phyloP scores from a whole-genome alignment of 2,329 filamentous ascomycete genomes.

The Periconia macrospinosa region DNA sequence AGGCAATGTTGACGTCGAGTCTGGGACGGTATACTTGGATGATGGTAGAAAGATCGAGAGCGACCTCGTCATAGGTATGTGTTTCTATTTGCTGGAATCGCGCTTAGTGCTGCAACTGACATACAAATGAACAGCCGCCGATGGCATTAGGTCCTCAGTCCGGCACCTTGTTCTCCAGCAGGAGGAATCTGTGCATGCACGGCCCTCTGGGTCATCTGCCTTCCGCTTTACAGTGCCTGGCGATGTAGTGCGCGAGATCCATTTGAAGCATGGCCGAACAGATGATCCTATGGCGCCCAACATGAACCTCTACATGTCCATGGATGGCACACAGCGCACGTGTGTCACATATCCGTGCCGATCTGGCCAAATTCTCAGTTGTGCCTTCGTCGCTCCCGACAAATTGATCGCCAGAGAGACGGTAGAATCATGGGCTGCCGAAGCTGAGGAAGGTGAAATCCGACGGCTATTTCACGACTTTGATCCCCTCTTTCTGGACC shows the following conservation, averaged over 20 bases:
- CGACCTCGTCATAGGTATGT: constrained; percentile 4
- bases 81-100: not conserved
- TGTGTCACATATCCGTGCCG: constrained; percentile 7
- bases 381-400: constrained; percentile 5
- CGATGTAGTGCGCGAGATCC: constrained; percentile 3
- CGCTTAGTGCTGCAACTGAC: constrained; percentile 5
- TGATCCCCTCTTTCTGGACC: constrained; percentile 22
- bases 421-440: constrained; percentile 40
- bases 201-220: constrained; percentile 5
- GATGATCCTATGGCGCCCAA: constrained; percentile 6
- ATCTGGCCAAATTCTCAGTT: constrained; percentile 4
- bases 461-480: constrained; percentile 33
- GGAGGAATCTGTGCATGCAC: constrained; percentile 5
- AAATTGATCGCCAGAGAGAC: constrained; percentile 7
- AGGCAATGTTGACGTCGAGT: constrained; percentile 7
- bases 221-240: constrained; percentile 4
- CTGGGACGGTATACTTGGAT: constrained; percentile 1
- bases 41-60: constrained; percentile 1
- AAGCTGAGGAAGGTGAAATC: constrained; percentile 40
- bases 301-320: constrained; percentile 3
- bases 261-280: constrained; percentile 4
- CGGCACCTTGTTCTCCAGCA: constrained; percentile 7
- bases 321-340: constrained; percentile 4
- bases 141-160: constrained; percentile 6
- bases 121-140: constrained; percentile 6